A percentile compares a stretch with the other conserved stretches of the same genome.
phyloP scores from a whole-genome alignment of 345 rosid species.

The Fremontodendron californicum region DNA sequence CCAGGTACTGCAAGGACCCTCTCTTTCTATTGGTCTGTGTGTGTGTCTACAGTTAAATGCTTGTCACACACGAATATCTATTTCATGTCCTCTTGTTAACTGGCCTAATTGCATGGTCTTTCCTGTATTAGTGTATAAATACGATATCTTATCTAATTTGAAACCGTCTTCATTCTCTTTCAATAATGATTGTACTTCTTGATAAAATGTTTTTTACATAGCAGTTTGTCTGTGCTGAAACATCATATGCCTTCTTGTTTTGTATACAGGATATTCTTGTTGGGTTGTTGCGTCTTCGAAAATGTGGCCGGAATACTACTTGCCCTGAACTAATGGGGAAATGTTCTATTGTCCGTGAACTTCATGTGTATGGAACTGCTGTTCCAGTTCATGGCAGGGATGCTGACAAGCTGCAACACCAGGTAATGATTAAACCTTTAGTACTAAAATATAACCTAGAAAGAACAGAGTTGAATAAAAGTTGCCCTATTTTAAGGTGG shows the following conservation, averaged over 20 bases:
- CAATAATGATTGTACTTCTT: not conserved
- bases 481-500: slow-evolving; percentile 1
- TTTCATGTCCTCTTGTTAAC: not conserved
- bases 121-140: not conserved
- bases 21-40: not conserved
- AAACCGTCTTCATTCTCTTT: not conserved
- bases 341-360: slow-evolving; percentile 96
- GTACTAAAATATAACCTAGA: not conserved
- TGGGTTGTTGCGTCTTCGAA: slow-evolving; percentile 82
- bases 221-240: not conserved
- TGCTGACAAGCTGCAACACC: slow-evolving; percentile 95
- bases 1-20: slow-evolving; percentile 50
- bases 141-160: not conserved
- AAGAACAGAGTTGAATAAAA: not conserved
- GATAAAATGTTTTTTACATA: not conserved
- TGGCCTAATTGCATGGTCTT: not conserved
- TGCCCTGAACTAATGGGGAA: slow-evolving; percentile 89
- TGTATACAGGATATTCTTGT: slow-evolving; percentile 84
- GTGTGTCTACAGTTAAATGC: not conserved
- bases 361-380: slow-evolving; percentile 99
- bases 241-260: slow-evolving; percentile 1
- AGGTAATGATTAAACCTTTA: slow-evolving; percentile 39
- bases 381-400: slow-evolving; percentile 99
- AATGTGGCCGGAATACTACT: slow-evolving; percentile 78
- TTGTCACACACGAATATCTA: not conserved